Percentiles rank a stretch among this genome's conserved stretches.
Evolutionary conservation across 176 grass and related monocot genomes (phyloP).

Genomic region (Pontederia crassipes): DNA sequence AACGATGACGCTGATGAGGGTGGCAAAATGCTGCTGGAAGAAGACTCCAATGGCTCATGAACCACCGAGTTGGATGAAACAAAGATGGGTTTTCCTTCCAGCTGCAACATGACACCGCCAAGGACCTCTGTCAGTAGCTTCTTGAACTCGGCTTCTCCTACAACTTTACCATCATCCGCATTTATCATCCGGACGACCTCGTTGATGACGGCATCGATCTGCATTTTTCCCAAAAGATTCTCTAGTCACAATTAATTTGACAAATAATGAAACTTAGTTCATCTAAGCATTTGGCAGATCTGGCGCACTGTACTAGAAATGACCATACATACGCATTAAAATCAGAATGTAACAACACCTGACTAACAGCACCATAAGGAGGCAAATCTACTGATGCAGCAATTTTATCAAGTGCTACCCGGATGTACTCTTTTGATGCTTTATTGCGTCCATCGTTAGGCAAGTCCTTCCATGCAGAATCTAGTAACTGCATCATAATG

Average conservation of each 20-base stretch:
- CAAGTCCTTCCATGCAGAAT: conserved; percentile 50
- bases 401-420: conserved; percentile 42
- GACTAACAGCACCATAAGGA: conserved; percentile 30
- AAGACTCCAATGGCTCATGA: conserved; percentile 42
- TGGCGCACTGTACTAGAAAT: not conserved
- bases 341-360: conserved; percentile 22
- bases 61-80: conserved; percentile 55
- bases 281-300: not conserved
- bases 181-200: conserved; percentile 31
- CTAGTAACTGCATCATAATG: conserved; percentile 32
- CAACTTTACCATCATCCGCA: conserved; percentile 18
- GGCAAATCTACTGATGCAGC: conserved; percentile 51
- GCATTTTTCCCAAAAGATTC: not conserved
- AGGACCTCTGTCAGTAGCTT: conserved; percentile 47
- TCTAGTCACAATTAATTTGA: too few species aligned
- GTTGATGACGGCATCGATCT: conserved; percentile 55
- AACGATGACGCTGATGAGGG: not conserved
- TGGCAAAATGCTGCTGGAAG: conserved; percentile 14
- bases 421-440: conserved; percentile 37
- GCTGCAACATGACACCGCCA: conserved; percentile 44
- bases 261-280: not conserved
- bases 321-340: too few species aligned
- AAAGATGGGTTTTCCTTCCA: conserved; percentile 48
- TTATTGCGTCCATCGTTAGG: conserved; percentile 23
- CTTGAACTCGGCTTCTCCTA: conserved; percentile 58